These are phyloP conservation scores for Passalora sequoiae DNA, from an alignment of 2,329 filamentous ascomycete species.

Conservation along the genomic window DNA sequence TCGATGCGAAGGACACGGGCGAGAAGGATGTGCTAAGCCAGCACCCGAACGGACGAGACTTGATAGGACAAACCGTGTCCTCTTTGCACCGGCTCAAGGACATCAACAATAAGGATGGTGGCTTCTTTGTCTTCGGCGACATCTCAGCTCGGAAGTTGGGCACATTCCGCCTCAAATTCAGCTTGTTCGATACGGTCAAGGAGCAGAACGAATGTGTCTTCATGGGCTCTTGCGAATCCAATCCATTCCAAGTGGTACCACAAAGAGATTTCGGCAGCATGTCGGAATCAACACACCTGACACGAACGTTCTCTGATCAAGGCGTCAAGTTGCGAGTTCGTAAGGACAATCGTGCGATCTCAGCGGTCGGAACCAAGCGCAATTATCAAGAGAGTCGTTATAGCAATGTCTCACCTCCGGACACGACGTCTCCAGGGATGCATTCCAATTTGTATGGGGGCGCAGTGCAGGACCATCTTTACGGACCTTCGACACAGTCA, in stretches of 20 bases:
- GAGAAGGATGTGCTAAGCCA: constrained; percentile 22
- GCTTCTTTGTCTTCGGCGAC: constrained; percentile 88
- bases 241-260: constrained; percentile 54
- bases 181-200: constrained; percentile 66
- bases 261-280: constrained; percentile 72
- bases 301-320: constrained; percentile 78
- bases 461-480: constrained; percentile 20
- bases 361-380: constrained; percentile 8
- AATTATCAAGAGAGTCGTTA: background rate
- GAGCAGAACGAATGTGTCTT: constrained; percentile 43
- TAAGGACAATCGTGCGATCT: constrained; percentile 63
- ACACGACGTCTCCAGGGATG: constrained; percentile 16
- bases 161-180: constrained; percentile 68
- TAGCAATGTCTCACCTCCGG: constrained; percentile 18
- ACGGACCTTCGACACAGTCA: constrained; percentile 12
- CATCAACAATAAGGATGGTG: constrained; percentile 53
- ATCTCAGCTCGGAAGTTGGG: constrained; percentile 73
- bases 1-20: constrained; percentile 30
- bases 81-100: constrained; percentile 80
- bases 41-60: constrained; percentile 17
- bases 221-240: constrained; percentile 54
- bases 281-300: constrained; percentile 74
- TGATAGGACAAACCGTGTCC: constrained; percentile 66
- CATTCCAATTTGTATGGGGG: constrained; percentile 16
- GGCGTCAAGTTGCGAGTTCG: constrained; percentile 76